A percentile compares a stretch with the other conserved stretches of the same genome.
phyloP scores from a whole-genome alignment of 1,284 basidiomycete species.

The Phlebopus sp. region DNA sequence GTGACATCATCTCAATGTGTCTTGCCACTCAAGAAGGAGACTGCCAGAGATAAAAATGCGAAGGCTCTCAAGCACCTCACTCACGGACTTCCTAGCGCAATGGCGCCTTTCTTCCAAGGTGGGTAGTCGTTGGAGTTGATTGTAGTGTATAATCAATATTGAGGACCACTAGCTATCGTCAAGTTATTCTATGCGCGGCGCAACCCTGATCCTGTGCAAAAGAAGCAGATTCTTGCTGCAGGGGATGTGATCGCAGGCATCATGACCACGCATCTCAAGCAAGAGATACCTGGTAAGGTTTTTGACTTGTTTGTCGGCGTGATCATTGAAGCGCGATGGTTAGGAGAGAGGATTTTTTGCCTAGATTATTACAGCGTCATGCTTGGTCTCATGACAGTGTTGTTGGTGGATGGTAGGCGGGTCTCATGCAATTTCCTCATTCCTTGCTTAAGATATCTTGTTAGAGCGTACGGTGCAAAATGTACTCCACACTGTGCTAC shows the following conservation, averaged over 20 bases:
- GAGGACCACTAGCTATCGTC: slow-evolving; percentile 62
- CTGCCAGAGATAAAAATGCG: slow-evolving; percentile 63
- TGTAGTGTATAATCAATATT: background rate
- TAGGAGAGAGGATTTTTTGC: slow-evolving; percentile 52
- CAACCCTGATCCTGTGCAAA: slow-evolving; percentile 74
- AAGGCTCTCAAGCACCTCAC: slow-evolving; percentile 79
- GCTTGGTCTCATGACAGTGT: slow-evolving; percentile 66
- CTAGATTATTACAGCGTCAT: slow-evolving; percentile 76
- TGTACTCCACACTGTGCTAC: slow-evolving; percentile 80
- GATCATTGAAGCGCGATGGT: slow-evolving; percentile 4
- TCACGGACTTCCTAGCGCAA: slow-evolving; percentile 72
- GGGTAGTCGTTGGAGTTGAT: slow-evolving; percentile 20
- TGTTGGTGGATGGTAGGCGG: slow-evolving; percentile 81
- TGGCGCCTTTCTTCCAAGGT: slow-evolving; percentile 92
- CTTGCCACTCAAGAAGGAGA: slow-evolving; percentile 39
- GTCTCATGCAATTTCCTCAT: background rate
- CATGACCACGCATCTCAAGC: slow-evolving; percentile 70
- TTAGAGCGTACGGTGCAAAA: slow-evolving; percentile 72
- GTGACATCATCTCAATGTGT: slow-evolving; percentile 23
- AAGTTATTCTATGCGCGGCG: slow-evolving; percentile 85
- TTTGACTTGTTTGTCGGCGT: background rate
- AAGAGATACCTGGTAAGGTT: slow-evolving; percentile 52
- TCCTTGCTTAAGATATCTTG: slow-evolving; percentile 7
- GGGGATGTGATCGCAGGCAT: slow-evolving; percentile 71
- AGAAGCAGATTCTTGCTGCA: slow-evolving; percentile 72